A percentile compares a stretch with the other conserved stretches of the same genome.
Evolutionary conservation across 257 asterid genomes (phyloP).

Genomic region (Fraxinus cuspidata): DNA sequence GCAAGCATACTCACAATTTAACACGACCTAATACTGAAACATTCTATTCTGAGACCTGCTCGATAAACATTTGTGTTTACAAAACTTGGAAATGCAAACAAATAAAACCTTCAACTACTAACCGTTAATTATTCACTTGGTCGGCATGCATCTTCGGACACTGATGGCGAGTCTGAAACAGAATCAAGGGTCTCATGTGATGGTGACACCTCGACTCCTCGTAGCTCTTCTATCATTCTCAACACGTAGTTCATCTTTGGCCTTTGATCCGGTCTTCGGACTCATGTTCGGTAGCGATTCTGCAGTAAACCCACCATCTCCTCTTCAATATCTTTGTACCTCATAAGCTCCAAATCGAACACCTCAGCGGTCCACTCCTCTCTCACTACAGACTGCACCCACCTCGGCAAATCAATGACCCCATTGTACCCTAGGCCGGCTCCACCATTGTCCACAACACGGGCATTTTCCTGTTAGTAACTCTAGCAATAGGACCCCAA

Average conservation of each 20-base stretch:
- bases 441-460: slow-evolving; percentile 26
- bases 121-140: slow-evolving; percentile 28
- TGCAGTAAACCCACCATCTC: slow-evolving; percentile 42
- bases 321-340: slow-evolving; percentile 44
- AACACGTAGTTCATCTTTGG: slow-evolving; percentile 40
- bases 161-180: slow-evolving; percentile 50
- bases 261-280: slow-evolving; percentile 57
- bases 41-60: not conserved
- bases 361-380: slow-evolving; percentile 47
- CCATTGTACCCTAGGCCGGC: not conserved
- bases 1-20: not conserved
- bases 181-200: slow-evolving; percentile 43
- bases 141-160: slow-evolving; percentile 42
- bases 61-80: not conserved
- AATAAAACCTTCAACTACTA: slow-evolving; percentile 7
- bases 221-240: slow-evolving; percentile 52
- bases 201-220: slow-evolving; percentile 50
- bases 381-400: slow-evolving; percentile 36
- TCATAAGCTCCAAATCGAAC: slow-evolving; percentile 42
- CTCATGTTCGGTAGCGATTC: too few relatives aligned
- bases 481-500: slow-evolving; percentile 40
- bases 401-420: slow-evolving; percentile 30
- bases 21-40: not conserved
- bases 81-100: not conserved
- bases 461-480: slow-evolving; percentile 37